Evolutionary conservation across 2,329 filamentous ascomycete species (phyloP).

Genomic region (Neoascochyta sp.): DNA sequence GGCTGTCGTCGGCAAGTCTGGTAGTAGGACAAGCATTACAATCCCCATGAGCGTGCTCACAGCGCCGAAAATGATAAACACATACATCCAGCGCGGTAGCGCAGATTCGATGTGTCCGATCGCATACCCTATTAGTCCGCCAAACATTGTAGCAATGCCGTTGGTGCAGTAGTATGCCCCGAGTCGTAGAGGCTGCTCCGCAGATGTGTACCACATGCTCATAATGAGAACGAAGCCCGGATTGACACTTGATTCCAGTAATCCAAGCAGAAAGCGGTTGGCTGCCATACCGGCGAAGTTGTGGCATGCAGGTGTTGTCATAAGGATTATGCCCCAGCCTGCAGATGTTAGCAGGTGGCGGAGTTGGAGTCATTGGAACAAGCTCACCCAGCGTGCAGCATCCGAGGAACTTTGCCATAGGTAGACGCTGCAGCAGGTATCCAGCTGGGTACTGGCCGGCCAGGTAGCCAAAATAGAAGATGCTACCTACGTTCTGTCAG

Average conservation of each 20-base stretch:
- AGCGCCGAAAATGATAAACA: conserved; percentile 56
- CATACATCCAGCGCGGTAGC: conserved; percentile 41
- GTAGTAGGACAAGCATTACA: conserved; percentile 52
- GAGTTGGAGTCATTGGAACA: no score
- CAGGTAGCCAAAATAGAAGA: conserved; percentile 52
- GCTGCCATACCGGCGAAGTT: conserved; percentile 40
- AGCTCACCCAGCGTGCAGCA: conserved; percentile 37
- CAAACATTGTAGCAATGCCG: conserved; percentile 53
- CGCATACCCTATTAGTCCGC: conserved; percentile 55
- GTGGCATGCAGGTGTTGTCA: conserved; percentile 41
- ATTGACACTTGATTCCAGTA: conserved; percentile 45
- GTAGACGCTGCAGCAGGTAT: conserved; percentile 45
- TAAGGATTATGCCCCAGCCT: conserved; percentile 42
- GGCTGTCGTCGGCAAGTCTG: conserved; percentile 42
- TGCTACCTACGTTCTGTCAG: conserved; percentile 29
- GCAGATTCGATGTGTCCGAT: conserved; percentile 54
- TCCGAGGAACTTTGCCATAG: conserved; percentile 46
- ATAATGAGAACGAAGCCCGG: conserved; percentile 63
- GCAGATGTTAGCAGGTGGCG: not conserved
- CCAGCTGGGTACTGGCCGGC: conserved; percentile 46
- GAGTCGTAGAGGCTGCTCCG: conserved; percentile 58
- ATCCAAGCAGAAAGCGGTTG: conserved; percentile 50
- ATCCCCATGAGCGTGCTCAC: conserved; percentile 33
- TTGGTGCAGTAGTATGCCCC: conserved; percentile 47
- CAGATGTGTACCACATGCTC: conserved; percentile 62